Evolutionary conservation across 2,329 filamentous ascomycete species (phyloP), one percentile per base, ranked within the genome.

Genomic region (Rhynchosporium agropyri): DNA sequence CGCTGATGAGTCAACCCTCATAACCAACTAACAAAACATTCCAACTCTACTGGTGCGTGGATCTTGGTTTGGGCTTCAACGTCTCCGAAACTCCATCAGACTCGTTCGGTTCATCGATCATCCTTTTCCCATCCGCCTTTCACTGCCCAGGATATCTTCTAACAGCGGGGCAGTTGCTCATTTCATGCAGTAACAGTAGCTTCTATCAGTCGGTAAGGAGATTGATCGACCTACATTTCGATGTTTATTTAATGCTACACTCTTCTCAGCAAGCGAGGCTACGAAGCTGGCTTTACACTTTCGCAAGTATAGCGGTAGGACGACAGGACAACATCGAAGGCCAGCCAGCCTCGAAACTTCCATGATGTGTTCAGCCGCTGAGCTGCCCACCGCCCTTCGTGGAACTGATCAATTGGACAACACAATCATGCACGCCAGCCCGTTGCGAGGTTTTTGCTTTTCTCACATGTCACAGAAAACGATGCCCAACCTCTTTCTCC

Each of bases 391-490:
- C 2, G 5, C 33, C 54, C 28, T 29, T 57, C 54, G 54, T 57
- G 54, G 54, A 57, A 31, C 38, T 33, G 26, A 57, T n/a, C 43
- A 45, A 57, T 57, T 57, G 54, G 54, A 57, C 40, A 42, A 5
- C n/a, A 20, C 12, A 8, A 20, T 54, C 28, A 54, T 54, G 51
- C 51, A 54, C 36, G 33, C 26, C 43, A 28, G 36, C 51, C 20
- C 12, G 38, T 42, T 4, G 4, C 36, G n/a, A 29, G 43, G 8
- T 53, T 38, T 53, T 51, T n/a, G 29, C 12, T 13, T 13, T 26
- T 31, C 38, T 54, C 51, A 40, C 33, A 54, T 54, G 36, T 54
- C 51, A 42, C 36, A 31, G 20, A 45, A 45, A 15, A 26, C 15
- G n/a, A 26, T 20, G 43, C 49, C 51, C 51, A 54, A 54, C 51